A percentile compares a stretch with the other conserved stretches of the same genome.
phyloP scores from a whole-genome alignment of 768 basidiomycete genomes.

The Lentinula boryana region DNA sequence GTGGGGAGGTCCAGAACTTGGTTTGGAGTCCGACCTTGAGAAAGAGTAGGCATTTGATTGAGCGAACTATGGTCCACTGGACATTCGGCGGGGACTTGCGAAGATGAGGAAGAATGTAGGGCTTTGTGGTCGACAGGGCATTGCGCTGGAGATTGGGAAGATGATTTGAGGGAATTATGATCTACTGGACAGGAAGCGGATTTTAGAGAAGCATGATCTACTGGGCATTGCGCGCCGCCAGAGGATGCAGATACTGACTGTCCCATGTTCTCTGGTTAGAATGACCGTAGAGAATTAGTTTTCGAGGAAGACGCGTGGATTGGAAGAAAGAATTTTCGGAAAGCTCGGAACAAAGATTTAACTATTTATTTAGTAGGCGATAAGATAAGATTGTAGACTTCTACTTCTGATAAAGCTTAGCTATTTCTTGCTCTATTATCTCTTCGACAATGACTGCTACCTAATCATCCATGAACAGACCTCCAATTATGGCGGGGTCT shows the following conservation, averaged over 20 bases:
- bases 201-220: constrained; percentile 2
- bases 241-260: not conserved
- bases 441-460: too few species aligned
- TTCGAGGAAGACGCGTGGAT: not conserved
- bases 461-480: too few species aligned
- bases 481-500: too few species aligned
- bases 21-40: constrained; percentile 56
- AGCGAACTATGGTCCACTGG: constrained; percentile 57
- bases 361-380: not conserved
- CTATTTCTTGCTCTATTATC: too few species aligned
- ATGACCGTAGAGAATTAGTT: not conserved
- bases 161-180: constrained; percentile 8
- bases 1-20: constrained; percentile 63
- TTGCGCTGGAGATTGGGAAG: constrained; percentile 19
- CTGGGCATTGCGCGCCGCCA: not conserved
- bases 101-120: constrained; percentile 9
- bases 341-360: not conserved
- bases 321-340: not conserved
- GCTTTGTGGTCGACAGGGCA: constrained; percentile 33
- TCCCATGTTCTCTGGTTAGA: not conserved
- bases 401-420: too few species aligned
- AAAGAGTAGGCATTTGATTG: constrained; percentile 87
- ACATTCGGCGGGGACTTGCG: constrained; percentile 25
- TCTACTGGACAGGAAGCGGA: not conserved
- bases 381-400: not conserved